Evolutionary conservation across 148 eudicot species (phyloP), one percentile per base, ranked within the genome.

Genomic region (Vaccinium vitisidaea): DNA sequence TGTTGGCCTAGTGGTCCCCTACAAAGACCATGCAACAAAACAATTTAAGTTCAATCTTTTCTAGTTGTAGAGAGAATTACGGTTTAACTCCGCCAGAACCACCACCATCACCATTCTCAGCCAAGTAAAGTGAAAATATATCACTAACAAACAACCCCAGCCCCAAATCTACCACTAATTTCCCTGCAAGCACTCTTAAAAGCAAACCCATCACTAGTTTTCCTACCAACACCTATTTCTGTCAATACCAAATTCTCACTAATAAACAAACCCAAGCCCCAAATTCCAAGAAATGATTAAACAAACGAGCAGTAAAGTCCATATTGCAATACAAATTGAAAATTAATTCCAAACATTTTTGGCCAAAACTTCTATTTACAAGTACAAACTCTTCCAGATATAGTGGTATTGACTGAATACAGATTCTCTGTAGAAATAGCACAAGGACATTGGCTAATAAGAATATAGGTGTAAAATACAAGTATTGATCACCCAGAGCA

Each of bases 1-100:
- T 1, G 99, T 97, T 13, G 99, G 99, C 81, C 99, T 88, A 1
- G 98, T 94, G 0, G 99, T 97, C 14, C 99, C 99, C 99, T 97
- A 53, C 5, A 13, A 56, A 48, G 58, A 83, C 7, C 80, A 77
- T 49, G 39, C 3, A 49, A 48, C 55, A 8, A 48, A 49, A 49
- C 32, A 77, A 77, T n/a, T n/a, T 49, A 48, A 46, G 80, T 11
- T 76, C 32, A 77, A 48, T 48, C 13, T n/a, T 18, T 30, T 46
- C 10, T 25, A 2, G 1, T 14, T n/a, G 18, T 25, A 21, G 19
- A 52, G 32, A 52, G 19, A 77, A 21, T 12, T 69, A 13, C 14
- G 36, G 73, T 67, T 69, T 3, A 10, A 69, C 43, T 69, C 39
- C 43, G 27, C 74, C 43, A 69, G 39, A 16, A 69, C 74, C 15